phyloP scores from a whole-genome alignment of 768 basidiomycete genomes.

The Boletus tomentosulus region DNA sequence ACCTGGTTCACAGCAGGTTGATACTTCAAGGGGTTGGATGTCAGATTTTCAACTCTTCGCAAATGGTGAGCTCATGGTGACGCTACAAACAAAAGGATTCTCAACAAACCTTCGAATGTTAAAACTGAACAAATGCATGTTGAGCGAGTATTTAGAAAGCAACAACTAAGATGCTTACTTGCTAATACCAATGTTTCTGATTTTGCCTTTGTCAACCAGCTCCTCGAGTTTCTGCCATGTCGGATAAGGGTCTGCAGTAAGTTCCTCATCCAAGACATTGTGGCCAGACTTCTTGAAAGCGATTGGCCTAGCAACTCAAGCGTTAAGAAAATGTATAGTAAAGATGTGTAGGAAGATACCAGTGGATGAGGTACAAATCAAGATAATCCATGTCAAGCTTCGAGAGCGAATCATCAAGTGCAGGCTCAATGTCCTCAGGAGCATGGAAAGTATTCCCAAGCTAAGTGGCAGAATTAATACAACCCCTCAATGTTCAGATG shows the following conservation, averaged over 20 bases:
- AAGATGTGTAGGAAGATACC: slow-evolving; percentile 37
- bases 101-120: slow-evolving; percentile 46
- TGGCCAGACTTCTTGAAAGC: slow-evolving; percentile 56
- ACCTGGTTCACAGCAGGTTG: slow-evolving; percentile 74
- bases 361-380: slow-evolving; percentile 80
- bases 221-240: slow-evolving; percentile 82
- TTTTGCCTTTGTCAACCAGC: slow-evolving; percentile 70
- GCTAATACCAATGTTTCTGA: slow-evolving; percentile 79
- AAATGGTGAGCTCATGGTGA: background rate
- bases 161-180: slow-evolving; percentile 44
- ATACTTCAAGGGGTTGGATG: slow-evolving; percentile 55
- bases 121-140: slow-evolving; percentile 39
- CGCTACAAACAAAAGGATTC: background rate
- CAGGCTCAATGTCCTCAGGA: slow-evolving; percentile 66
- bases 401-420: slow-evolving; percentile 60
- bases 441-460: slow-evolving; percentile 78
- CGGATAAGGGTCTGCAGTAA: slow-evolving; percentile 68
- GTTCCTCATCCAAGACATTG: slow-evolving; percentile 44
- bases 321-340: background rate
- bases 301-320: slow-evolving; percentile 47
- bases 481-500: background rate
- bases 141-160: background rate
- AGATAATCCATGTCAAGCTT: slow-evolving; percentile 66
- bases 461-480: slow-evolving; percentile 24
- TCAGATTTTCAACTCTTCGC: slow-evolving; percentile 54